Conservation (phyloP, 2,329 filamentous ascomycete genomes). For the Madurella fahalii region DNA sequence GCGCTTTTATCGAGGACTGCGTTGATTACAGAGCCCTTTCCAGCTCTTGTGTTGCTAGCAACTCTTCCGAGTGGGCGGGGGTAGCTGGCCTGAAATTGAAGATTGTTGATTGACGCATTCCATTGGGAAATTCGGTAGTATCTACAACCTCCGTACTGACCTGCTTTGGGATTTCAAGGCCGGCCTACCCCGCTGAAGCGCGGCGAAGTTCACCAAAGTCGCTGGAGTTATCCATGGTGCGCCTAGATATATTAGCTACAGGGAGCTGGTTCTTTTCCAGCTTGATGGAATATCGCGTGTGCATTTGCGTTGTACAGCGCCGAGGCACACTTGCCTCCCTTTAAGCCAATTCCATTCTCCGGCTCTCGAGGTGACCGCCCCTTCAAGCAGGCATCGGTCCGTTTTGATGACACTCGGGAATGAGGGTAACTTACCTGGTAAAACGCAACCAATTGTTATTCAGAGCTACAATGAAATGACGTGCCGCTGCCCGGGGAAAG, state of each 20-base stretch:
- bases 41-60: conserved; percentile 57
- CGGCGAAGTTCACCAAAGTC: background rate
- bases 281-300: too few relatives aligned
- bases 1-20: conserved; percentile 56
- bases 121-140: conserved; percentile 24
- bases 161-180: conserved; percentile 21
- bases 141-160: conserved; percentile 23
- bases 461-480: too few relatives aligned
- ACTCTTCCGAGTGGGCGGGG: conserved; percentile 51
- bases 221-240: background rate
- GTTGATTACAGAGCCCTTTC: conserved; percentile 61
- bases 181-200: conserved; percentile 24
- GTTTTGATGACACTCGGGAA: too few relatives aligned
- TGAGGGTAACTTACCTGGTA: too few relatives aligned
- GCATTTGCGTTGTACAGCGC: background rate
- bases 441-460: too few relatives aligned
- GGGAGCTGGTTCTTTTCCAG: background rate
- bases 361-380: too few relatives aligned
- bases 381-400: background rate
- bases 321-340: background rate
- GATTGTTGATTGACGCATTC: conserved; percentile 33
- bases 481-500: too few relatives aligned
- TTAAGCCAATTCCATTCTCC: background rate
- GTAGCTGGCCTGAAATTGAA: conserved; percentile 36
- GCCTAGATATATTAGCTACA: background rate